These are phyloP conservation scores for Ceratobasidium sp. DNA, from an alignment of 1,284 basidiomycete species.

Conservation along the genomic window DNA sequence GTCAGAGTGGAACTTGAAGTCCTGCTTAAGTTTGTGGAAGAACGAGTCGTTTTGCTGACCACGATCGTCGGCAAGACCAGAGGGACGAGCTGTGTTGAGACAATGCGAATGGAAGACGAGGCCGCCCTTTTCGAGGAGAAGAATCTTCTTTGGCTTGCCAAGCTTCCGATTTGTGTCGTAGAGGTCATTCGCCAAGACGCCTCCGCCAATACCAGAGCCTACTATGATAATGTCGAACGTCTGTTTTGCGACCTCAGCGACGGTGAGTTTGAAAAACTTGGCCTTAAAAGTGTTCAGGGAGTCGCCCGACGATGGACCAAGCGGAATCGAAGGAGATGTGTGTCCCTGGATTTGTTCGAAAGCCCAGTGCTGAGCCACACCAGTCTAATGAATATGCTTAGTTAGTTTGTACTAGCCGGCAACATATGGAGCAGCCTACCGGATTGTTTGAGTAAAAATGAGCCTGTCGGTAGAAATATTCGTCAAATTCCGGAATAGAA, in stretches of 20 bases:
- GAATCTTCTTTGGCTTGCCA: slow-evolving; percentile 40
- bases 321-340: not conserved
- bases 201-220: slow-evolving; percentile 43
- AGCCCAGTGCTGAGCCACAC: too few species aligned
- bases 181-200: slow-evolving; percentile 41
- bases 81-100: too few species aligned
- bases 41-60: slow-evolving; percentile 43
- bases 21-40: slow-evolving; percentile 40
- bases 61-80: slow-evolving; percentile 37
- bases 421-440: not conserved
- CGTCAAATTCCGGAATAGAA: not conserved
- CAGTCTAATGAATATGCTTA: not conserved
- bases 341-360: not conserved
- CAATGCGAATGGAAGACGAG: too few species aligned
- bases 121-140: slow-evolving; percentile 43
- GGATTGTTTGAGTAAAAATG: not conserved
- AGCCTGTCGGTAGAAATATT: not conserved
- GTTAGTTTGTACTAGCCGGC: not conserved
- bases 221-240: slow-evolving; percentile 41
- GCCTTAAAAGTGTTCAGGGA: not conserved
- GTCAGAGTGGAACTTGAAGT: slow-evolving; percentile 28
- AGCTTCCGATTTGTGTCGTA: slow-evolving; percentile 40
- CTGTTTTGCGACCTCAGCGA: slow-evolving; percentile 17
- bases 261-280: slow-evolving; percentile 36
- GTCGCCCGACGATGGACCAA: not conserved